Percentiles rank a stretch among this genome's conserved stretches.
phyloP scores from a whole-genome alignment of 2,329 filamentous ascomycete species.

The Metarhizium album region DNA sequence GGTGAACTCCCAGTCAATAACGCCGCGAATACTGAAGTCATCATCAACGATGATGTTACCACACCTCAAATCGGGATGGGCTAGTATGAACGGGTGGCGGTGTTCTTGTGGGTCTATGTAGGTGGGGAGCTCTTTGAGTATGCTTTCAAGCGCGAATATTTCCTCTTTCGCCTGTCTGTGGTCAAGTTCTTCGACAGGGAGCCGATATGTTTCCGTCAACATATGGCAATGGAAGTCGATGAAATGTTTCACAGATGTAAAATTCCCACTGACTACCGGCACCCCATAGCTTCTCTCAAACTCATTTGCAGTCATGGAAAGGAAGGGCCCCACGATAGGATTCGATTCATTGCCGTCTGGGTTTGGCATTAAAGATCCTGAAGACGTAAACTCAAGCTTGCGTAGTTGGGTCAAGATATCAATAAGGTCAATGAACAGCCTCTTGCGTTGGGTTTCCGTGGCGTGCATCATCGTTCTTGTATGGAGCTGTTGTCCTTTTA shows the following conservation, averaged over 20 bases:
- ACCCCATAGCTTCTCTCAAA: neutral
- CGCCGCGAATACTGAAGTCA: conserved; percentile 7
- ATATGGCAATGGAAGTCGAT: neutral
- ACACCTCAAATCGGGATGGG: neutral
- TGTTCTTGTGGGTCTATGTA: neutral
- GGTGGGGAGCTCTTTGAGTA: neutral
- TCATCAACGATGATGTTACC: neutral
- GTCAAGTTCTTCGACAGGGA: neutral
- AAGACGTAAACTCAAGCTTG: conserved; percentile 12
- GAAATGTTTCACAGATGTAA: neutral
- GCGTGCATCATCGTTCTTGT: conserved; percentile 7
- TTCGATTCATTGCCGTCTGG: neutral
- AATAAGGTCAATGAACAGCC: conserved; percentile 15
- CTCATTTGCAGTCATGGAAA: neutral
- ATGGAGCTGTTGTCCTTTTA: conserved; percentile 9
- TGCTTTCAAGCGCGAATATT: neutral
- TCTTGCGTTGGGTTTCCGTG: conserved; percentile 4
- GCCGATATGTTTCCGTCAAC: neutral
- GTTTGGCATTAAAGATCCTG: conserved; percentile 15
- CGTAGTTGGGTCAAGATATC: conserved; percentile 16
- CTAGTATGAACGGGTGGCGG: neutral
- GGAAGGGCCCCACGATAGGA: conserved; percentile 10
- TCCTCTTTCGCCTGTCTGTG: neutral
- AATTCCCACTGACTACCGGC: neutral
- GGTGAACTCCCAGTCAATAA: conserved; percentile 18